A percentile compares a stretch with the other conserved stretches of the same genome.
These are phyloP conservation scores for Esteya vermicola DNA, from an alignment of 2,329 filamentous ascomycete species.

Conservation along the genomic window DNA sequence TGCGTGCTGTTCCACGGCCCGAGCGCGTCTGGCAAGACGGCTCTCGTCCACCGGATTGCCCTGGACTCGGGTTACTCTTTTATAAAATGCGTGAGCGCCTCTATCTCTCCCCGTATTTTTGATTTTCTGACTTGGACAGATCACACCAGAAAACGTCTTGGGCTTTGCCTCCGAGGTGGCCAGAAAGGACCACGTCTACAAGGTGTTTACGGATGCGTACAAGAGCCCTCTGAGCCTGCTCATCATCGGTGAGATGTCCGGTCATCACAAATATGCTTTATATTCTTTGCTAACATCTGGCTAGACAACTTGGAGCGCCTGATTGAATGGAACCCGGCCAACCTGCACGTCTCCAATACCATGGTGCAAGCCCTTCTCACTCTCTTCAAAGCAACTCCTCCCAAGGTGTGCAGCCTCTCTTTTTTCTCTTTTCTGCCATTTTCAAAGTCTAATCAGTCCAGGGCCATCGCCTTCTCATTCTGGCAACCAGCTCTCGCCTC, in stretches of 20 bases:
- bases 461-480: constrained; percentile 66
- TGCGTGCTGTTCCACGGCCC: constrained; percentile 57
- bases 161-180: constrained; percentile 71
- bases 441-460: no score
- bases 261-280: no score
- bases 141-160: constrained; percentile 71
- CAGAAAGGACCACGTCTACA: constrained; percentile 77
- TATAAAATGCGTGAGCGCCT: constrained; percentile 54
- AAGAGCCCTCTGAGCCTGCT: constrained; percentile 80
- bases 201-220: constrained; percentile 85
- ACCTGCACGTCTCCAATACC: constrained; percentile 72
- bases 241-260: no score
- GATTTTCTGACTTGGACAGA: constrained; percentile 15
- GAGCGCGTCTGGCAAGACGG: constrained; percentile 75
- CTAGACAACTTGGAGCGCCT: constrained; percentile 85
- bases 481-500: constrained; percentile 79
- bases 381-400: constrained; percentile 60
- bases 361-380: constrained; percentile 70
- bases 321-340: constrained; percentile 89
- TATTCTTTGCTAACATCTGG: no score
- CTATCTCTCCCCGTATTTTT: no score
- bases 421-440: no score
- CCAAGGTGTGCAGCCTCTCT: no score
- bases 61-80: constrained; percentile 81
- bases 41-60: constrained; percentile 75